phyloP scores from a whole-genome alignment of 2,329 filamentous ascomycete species.

The Setomelanomma holmii region DNA sequence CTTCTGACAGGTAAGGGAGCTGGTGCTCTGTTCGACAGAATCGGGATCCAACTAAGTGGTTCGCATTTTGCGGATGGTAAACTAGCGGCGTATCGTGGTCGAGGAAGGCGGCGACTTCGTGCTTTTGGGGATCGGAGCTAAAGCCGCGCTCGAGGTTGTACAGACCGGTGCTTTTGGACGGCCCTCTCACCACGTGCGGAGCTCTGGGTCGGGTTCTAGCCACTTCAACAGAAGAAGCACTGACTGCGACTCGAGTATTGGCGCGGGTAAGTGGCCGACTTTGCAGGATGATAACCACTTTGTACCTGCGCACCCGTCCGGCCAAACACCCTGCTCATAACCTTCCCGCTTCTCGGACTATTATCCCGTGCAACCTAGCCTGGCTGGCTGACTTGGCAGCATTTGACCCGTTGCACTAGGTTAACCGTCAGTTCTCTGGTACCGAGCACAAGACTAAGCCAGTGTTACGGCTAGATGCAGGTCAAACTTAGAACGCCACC shows the following conservation, averaged over 20 bases:
- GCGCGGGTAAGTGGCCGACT: constrained; percentile 1
- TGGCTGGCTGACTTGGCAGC: constrained; percentile 4
- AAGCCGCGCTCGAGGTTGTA: neutral
- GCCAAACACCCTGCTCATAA: neutral
- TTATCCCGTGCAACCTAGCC: neutral
- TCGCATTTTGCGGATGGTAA: constrained; percentile 2
- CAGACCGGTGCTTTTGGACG: constrained; percentile 10
- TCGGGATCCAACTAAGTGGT: constrained; percentile 1
- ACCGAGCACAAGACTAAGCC: constrained; percentile 8
- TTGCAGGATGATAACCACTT: constrained; percentile 1
- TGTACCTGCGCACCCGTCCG: constrained; percentile 10
- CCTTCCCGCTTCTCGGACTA: constrained; percentile 1
- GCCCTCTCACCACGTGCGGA: constrained; percentile 3
- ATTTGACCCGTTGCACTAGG: neutral
- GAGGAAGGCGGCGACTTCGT: neutral
- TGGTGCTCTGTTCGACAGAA: neutral
- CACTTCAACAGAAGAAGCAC: neutral
- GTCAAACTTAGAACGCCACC: constrained; percentile 12
- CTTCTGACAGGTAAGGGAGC: neutral
- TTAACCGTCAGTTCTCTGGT: neutral
- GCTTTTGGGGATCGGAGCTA: neutral
- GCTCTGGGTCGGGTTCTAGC: neutral
- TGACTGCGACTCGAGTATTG: neutral
- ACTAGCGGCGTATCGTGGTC: neutral
- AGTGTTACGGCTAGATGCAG: constrained; percentile 5